phyloP scores from a whole-genome alignment of 2,329 filamentous ascomycete genomes.

The Ceratocystis alfenasii region DNA sequence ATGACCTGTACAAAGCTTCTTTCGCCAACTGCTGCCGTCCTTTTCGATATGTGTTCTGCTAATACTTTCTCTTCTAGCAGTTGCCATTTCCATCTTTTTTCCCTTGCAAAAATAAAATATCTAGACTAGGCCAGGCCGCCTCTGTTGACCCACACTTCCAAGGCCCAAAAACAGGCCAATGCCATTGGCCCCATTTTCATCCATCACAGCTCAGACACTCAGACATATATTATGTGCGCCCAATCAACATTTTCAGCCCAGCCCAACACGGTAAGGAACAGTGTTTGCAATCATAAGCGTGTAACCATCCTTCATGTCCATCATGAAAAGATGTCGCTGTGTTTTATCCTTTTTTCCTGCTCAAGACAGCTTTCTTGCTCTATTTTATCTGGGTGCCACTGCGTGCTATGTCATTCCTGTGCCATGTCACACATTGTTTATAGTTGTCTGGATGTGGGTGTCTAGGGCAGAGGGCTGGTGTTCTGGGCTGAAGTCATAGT shows the following conservation, averaged over 20 bases:
- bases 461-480: not conserved
- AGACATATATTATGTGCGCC: not conserved
- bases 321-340: not conserved
- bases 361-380: not conserved
- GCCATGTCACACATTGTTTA: conserved; percentile 7
- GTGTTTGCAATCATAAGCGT: not conserved
- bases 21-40: not conserved
- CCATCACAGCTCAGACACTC: not conserved
- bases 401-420: not conserved
- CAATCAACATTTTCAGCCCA: conserved; percentile 8
- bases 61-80: not conserved
- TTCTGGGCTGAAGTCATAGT: not conserved
- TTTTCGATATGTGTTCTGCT: not conserved
- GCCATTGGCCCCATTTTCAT: not conserved
- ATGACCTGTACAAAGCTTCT: not conserved
- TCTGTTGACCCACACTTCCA: not conserved
- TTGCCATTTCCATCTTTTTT: not conserved
- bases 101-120: not conserved
- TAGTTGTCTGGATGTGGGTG: not conserved
- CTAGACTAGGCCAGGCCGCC: not conserved
- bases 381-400: not conserved
- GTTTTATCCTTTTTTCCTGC: not conserved
- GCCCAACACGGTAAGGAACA: not conserved
- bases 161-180: not conserved
- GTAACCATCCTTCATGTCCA: conserved; percentile 5